Evolutionary conservation across 768 basidiomycete species (phyloP).

Genomic region (Trametes villosa): DNA sequence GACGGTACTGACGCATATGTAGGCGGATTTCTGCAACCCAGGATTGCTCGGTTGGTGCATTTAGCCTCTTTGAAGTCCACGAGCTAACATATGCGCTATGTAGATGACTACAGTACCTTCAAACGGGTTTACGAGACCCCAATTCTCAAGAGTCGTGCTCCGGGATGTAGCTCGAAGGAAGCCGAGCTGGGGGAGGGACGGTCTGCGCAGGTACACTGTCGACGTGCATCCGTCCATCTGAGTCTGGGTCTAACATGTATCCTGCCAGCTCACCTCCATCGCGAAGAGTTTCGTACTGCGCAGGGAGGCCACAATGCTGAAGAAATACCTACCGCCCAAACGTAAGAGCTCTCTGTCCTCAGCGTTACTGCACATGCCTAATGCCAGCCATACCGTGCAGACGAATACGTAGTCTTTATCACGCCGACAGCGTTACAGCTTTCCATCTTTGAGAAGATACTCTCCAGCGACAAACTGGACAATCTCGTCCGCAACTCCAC

Average conservation of each 20-base stretch:
- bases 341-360: slow-evolving; percentile 48
- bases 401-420: slow-evolving; percentile 98
- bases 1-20: neutral
- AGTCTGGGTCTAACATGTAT: too few species aligned
- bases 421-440: slow-evolving; percentile 85
- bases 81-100: neutral
- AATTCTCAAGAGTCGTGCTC: slow-evolving; percentile 84
- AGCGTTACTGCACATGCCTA: neutral
- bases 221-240: neutral
- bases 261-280: slow-evolving; percentile 63
- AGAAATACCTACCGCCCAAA: slow-evolving; percentile 90
- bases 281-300: slow-evolving; percentile 89
- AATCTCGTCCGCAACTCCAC: slow-evolving; percentile 71
- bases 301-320: slow-evolving; percentile 80
- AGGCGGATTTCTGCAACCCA: slow-evolving; percentile 96
- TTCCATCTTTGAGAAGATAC: slow-evolving; percentile 74
- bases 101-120: slow-evolving; percentile 79
- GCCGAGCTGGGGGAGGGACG: slow-evolving; percentile 79
- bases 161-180: slow-evolving; percentile 71
- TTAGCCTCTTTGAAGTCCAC: neutral
- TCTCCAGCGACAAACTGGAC: slow-evolving; percentile 72
- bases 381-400: slow-evolving; percentile 52
- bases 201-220: slow-evolving; percentile 63
- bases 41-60: slow-evolving; percentile 70
- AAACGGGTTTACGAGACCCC: slow-evolving; percentile 84